phyloP scores from a whole-genome alignment of 306 rosid species.

The Cucurbita pepo region DNA sequence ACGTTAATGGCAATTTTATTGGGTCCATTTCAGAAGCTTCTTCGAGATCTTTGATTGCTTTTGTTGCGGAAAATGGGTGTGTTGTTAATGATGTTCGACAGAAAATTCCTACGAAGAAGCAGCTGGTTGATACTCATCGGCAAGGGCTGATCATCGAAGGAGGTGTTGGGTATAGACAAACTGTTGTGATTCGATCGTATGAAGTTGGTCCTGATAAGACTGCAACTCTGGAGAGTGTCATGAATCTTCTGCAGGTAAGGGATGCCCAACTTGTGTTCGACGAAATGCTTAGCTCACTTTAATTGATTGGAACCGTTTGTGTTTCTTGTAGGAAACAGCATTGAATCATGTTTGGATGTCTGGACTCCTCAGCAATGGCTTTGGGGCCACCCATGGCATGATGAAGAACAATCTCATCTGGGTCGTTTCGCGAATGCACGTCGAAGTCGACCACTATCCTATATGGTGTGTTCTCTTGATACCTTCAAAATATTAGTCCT shows the following conservation, averaged over 20 bases:
- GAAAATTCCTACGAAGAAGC: slow-evolving; percentile 74
- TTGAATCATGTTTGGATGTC: slow-evolving; percentile 95
- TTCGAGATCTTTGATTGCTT: slow-evolving; percentile 14
- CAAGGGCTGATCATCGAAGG: slow-evolving; percentile 65
- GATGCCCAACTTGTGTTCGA: background rate
- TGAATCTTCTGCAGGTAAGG: slow-evolving; percentile 73
- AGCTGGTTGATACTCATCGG: slow-evolving; percentile 51
- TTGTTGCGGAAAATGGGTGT: slow-evolving; percentile 23
- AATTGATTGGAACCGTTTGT: background rate
- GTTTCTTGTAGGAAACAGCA: slow-evolving; percentile 64
- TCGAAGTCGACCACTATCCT: slow-evolving; percentile 65
- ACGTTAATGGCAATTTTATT: slow-evolving; percentile 24
- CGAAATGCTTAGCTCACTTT: background rate
- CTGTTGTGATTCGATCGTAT: slow-evolving; percentile 72
- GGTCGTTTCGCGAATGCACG: slow-evolving; percentile 93
- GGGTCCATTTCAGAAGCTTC: slow-evolving; percentile 16
- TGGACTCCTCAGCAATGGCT: slow-evolving; percentile 73
- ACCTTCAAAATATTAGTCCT: background rate
- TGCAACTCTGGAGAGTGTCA: slow-evolving; percentile 71
- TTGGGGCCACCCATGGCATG: slow-evolving; percentile 97
- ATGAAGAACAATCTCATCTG: slow-evolving; percentile 69
- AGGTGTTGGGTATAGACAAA: slow-evolving; percentile 74
- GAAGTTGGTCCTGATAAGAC: slow-evolving; percentile 95
- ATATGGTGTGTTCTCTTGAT: slow-evolving; percentile 37
- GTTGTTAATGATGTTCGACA: slow-evolving; percentile 22